Base-by-base conservation (phyloP, 805 yeast genomes). In the Torulaspora gathmanii region DNA sequence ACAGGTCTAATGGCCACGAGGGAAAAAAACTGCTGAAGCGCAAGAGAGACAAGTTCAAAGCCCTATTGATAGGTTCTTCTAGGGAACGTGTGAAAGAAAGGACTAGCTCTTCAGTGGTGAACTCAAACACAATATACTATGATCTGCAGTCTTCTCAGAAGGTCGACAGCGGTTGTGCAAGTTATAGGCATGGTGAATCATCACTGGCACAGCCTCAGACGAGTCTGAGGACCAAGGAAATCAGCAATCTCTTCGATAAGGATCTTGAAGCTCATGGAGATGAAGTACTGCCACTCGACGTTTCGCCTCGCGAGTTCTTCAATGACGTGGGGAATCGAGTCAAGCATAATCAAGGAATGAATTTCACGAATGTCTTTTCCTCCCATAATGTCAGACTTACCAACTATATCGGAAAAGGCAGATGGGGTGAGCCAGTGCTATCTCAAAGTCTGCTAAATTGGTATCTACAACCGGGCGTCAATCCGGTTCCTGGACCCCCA, bases 331-430 rank as follows among this genome's bases (percentile, higher is more conserved):
- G 30, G 10, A 50, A 46, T 27, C 47, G 40, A 33, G 17, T 50
- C 16, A 8, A 20, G n/a, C 37, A 48, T 19, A 37, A 49, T 42
- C 42, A 46, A 31, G 28, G 30, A 3, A 13, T 51, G 20, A 43
- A 46, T 42, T 49, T 49, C 16, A 23, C 27, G 9, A 36, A 27
- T 9, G 20, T 43, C 23, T 49, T 55, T 40, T 40, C 51, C 4
- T 20, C 48, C 10, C 29, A 22, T 4, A 56, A 56, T 31, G 36
- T 49, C 3, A 45, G 20, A 20, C 22, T 54, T 2, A 54, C 60
- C 1, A 55, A 58, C 12, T 56, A 56, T 40, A 15, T 54, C 13
- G 60, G 60, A 19, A 47, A 44, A 10, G 58, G 60, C 20, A 44
- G 40, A 25, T 56, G 60, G 60, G 22, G 11, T 15, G 27, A 35